Base-by-base conservation (phyloP, 2,329 filamentous ascomycete genomes). In the Tolypocladium pustulatum region DNA sequence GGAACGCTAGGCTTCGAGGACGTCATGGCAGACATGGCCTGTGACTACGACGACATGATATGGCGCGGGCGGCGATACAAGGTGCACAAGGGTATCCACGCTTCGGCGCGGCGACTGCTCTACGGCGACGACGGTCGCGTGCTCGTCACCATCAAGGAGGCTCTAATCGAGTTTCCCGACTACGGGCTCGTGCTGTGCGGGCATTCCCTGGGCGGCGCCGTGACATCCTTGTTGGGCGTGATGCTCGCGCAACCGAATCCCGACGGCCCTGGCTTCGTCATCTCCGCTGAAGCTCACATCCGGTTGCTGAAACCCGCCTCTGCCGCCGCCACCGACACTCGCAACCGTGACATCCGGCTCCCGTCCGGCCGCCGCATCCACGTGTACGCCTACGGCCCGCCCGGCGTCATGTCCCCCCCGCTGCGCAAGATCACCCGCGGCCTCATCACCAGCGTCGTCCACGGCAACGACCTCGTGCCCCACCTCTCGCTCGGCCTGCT, bases 311-410 rank as follows among this genome's bases (percentile, higher is more conserved):
- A 72, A 2, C 65, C 73, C 30, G 64, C 67, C 4, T 65, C 71
- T 4, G 61, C 70, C 4, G 64, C 66, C 1, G 65, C 71, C 7
- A 60, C 70, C 3, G 64, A 66, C 1, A 17, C n/a, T 5, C 32
- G 32, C 25, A 60, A 66, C 36, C 63, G 67, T 17, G 71, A 75
- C 22, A 71, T 84, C 37, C 79, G 76, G 22, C 77, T 91, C 0
- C 89, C 89, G 0, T 65, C 85, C 0, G 84, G 85, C 20, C 81
- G 89, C 0, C 85, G 87, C 3, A 87, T 91, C 25, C 89, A 92
- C 65, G 89, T 91, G 15, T 92, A 90, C 68, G 86, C 89, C 8
- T 92, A 91, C 68, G 89, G 89, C 0, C 85, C 88, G 1, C 88
- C 88, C 0, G 83, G 87, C 0, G 87, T 86, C 17, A 84, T 91